phyloP scores from a whole-genome alignment of 352 stramenopile species.

The Halophytophthora batemanensis region DNA sequence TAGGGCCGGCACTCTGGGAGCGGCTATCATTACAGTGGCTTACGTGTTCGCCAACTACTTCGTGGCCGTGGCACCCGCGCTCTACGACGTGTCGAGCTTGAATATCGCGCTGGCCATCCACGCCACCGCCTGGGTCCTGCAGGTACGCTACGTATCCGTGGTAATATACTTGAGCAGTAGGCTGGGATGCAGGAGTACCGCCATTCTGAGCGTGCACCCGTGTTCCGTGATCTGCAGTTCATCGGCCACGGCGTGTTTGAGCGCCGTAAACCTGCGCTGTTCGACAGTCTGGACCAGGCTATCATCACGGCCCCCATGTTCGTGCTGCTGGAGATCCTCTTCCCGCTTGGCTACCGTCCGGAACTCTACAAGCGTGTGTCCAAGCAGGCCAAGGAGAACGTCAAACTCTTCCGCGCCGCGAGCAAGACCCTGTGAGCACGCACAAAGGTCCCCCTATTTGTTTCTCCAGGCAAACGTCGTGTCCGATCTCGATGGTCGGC shows the following conservation, averaged over 20 bases:
- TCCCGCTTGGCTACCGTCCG: constrained; percentile 73
- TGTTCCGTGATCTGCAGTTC: constrained; percentile 36
- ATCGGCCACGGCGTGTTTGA: constrained; percentile 87
- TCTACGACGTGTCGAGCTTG: constrained; percentile 49
- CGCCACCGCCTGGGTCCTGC: constrained; percentile 58
- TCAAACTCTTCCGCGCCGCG: constrained; percentile 50
- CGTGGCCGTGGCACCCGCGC: constrained; percentile 26
- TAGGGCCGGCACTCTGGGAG: constrained; percentile 55
- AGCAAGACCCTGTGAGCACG: constrained; percentile 29
- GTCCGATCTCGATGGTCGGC: too few species aligned
- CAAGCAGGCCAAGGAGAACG: constrained; percentile 59
- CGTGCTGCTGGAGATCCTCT: constrained; percentile 82
- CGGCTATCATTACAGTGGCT: constrained; percentile 42
- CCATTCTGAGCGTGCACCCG: not conserved
- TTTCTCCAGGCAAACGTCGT: not conserved
- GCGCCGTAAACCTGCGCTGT: constrained; percentile 77
- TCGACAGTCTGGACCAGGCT: constrained; percentile 85
- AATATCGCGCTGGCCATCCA: constrained; percentile 59
- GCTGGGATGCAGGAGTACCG: too few species aligned
- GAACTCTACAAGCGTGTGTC: constrained; percentile 64
- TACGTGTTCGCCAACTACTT: constrained; percentile 71
- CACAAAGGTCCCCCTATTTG: not conserved
- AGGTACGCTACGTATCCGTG: constrained; percentile 1
- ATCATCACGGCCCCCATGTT: constrained; percentile 87
- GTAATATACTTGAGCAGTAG: too few species aligned